phyloP scores from a whole-genome alignment of 768 basidiomycete genomes.

The Mycena crocata region DNA sequence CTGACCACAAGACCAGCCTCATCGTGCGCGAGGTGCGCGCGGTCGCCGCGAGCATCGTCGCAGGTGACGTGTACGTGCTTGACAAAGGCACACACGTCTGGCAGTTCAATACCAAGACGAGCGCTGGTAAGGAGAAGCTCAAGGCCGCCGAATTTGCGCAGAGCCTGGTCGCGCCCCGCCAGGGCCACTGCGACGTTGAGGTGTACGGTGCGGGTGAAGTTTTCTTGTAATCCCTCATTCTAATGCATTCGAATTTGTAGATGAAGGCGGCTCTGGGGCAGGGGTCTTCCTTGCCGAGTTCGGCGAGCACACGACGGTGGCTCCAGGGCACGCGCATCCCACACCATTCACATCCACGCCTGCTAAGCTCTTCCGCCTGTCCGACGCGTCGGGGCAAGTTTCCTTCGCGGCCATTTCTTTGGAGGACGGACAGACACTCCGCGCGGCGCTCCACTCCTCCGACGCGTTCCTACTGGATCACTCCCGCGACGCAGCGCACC shows the following conservation, averaged over 20 bases:
- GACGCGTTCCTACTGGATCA: constrained; percentile 67
- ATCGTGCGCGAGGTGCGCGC: constrained; percentile 63
- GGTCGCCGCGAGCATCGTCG: constrained; percentile 57
- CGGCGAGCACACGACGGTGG: constrained; percentile 45
- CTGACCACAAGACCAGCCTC: constrained; percentile 40
- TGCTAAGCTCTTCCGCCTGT: constrained; percentile 54
- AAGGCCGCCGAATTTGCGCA: constrained; percentile 71
- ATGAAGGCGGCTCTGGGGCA: constrained; percentile 62
- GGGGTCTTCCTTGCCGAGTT: constrained; percentile 62
- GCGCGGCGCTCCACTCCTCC: constrained; percentile 53
- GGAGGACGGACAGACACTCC: too few species aligned
- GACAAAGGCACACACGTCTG: constrained; percentile 65
- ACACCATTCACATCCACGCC: background rate
- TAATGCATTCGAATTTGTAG: constrained; percentile 47
- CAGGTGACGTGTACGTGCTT: constrained; percentile 69
- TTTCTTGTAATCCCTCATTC: background rate
- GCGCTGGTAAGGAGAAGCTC: constrained; percentile 67
- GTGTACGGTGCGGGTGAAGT: constrained; percentile 58
- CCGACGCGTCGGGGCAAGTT: constrained; percentile 56
- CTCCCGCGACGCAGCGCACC: constrained; percentile 45
- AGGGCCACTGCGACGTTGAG: constrained; percentile 54
- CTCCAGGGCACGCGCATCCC: constrained; percentile 27
- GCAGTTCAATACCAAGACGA: constrained; percentile 68
- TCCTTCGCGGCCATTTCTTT: constrained; percentile 52
- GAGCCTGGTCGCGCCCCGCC: constrained; percentile 54